phyloP scores from a whole-genome alignment of 2,329 filamentous ascomycete species.

The Stemphylium vesicarium region DNA sequence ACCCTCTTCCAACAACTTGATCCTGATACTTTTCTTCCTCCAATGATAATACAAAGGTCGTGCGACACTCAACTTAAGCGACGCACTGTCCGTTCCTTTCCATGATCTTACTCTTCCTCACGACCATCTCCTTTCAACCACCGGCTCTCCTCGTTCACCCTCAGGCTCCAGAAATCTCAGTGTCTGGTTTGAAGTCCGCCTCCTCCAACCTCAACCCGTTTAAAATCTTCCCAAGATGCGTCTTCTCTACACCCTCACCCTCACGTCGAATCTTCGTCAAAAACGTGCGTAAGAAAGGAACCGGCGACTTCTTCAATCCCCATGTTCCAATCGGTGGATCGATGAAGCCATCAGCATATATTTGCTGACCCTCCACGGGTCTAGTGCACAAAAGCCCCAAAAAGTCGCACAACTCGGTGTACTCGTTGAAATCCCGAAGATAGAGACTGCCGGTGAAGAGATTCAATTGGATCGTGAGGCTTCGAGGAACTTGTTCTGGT shows the following conservation, averaged over 20 bases:
- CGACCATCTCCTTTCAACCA: too few relatives aligned
- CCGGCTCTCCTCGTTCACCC: too few relatives aligned
- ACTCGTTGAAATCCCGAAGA: conserved; percentile 61
- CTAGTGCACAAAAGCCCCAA: conserved; percentile 56
- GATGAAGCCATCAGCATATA: conserved; percentile 47
- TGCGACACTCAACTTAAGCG: too few relatives aligned
- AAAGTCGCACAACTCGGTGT: conserved; percentile 58
- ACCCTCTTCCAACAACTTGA: too few relatives aligned
- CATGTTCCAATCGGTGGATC: conserved; percentile 33
- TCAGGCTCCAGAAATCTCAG: too few relatives aligned
- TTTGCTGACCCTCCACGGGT: conserved; percentile 26
- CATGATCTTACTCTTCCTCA: too few relatives aligned
- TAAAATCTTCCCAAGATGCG: conserved; percentile 54
- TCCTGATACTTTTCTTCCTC: too few relatives aligned
- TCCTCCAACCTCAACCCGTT: conserved; percentile 46
- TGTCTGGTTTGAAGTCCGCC: conserved; percentile 43
- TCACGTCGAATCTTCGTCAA: conserved; percentile 38
- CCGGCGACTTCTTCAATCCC: conserved; percentile 49
- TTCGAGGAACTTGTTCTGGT: conserved; percentile 18
- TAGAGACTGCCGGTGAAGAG: conserved; percentile 74
- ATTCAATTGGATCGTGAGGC: conserved; percentile 60
- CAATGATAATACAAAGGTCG: too few relatives aligned
- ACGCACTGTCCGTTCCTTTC: too few relatives aligned
- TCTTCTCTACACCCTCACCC: conserved; percentile 51
- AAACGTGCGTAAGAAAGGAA: conserved; percentile 51